phyloP scores from a whole-genome alignment of 441 rosid species.

The Euphorbia celastroides region DNA sequence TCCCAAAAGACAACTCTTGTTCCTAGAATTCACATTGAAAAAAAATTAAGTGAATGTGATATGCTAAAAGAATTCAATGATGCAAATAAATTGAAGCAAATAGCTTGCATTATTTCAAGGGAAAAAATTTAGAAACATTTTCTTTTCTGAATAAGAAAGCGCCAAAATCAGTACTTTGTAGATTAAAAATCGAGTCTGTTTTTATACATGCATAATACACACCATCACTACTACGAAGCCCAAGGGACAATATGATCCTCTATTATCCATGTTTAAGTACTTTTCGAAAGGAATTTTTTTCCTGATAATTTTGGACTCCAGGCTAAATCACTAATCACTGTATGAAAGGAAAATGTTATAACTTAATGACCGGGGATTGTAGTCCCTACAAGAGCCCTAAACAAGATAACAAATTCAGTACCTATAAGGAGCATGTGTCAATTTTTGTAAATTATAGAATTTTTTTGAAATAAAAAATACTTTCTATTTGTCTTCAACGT shows the following conservation, averaged over 20 bases:
- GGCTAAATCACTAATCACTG: not conserved
- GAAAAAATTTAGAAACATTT: not conserved
- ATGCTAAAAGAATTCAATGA: constrained; percentile 12
- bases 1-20: constrained; percentile 90
- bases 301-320: not conserved
- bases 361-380: not conserved
- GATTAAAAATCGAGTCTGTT: not conserved
- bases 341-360: not conserved
- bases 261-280: not conserved
- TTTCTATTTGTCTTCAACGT: not conserved
- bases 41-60: constrained; percentile 1
- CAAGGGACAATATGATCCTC: not conserved
- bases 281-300: not conserved
- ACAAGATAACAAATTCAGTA: not conserved
- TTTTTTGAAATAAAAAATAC: not conserved
- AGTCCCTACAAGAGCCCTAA: not conserved
- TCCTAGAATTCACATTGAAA: constrained; percentile 38
- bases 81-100: not conserved
- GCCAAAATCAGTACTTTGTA: not conserved
- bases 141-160: not conserved
- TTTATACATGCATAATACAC: not conserved
- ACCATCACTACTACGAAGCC: not conserved
- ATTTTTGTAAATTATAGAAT: not conserved
- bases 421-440: too few species aligned
- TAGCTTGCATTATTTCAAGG: not conserved